Evolutionary conservation across 1,284 basidiomycete species (phyloP).

Genomic region (Cutaneotrichosporon curvatum): DNA sequence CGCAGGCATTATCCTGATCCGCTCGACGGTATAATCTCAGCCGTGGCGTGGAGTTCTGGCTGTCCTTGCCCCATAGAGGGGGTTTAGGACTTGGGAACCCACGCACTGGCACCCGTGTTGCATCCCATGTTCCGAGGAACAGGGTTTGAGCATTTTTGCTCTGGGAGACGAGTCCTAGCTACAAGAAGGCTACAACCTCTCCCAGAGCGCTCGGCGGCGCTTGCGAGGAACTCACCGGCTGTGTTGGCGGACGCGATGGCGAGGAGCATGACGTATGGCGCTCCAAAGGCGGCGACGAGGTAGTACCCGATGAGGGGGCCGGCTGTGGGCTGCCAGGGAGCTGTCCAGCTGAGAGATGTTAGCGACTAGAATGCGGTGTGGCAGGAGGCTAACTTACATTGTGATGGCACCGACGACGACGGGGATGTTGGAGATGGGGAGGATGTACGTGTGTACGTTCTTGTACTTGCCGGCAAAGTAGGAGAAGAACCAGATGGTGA

Average conservation of each 20-base stretch:
- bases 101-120: too few relatives aligned
- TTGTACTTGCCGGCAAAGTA: slow-evolving; percentile 42
- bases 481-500: slow-evolving; percentile 47
- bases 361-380: too few relatives aligned
- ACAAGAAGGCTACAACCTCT: too few relatives aligned
- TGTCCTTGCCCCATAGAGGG: too few relatives aligned
- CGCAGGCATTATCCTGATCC: too few relatives aligned
- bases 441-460: slow-evolving; percentile 44
- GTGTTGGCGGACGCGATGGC: slow-evolving; percentile 48
- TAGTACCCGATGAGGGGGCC: slow-evolving; percentile 51
- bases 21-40: too few relatives aligned
- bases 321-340: slow-evolving; percentile 45
- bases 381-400: too few relatives aligned
- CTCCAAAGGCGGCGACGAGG: slow-evolving; percentile 47
- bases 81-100: too few relatives aligned
- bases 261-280: slow-evolving; percentile 49
- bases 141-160: too few relatives aligned
- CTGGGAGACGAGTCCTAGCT: not conserved
- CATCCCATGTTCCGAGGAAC: too few relatives aligned
- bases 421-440: slow-evolving; percentile 31
- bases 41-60: too few relatives aligned
- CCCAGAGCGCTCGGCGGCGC: too few relatives aligned
- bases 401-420: slow-evolving; percentile 48
- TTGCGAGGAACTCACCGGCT: slow-evolving; percentile 26
- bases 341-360: slow-evolving; percentile 49